A percentile compares a stretch with the other conserved stretches of the same genome.
Evolutionary conservation across 805 yeast genomes (phyloP).

Genomic region (Teunomyces tritomae): DNA sequence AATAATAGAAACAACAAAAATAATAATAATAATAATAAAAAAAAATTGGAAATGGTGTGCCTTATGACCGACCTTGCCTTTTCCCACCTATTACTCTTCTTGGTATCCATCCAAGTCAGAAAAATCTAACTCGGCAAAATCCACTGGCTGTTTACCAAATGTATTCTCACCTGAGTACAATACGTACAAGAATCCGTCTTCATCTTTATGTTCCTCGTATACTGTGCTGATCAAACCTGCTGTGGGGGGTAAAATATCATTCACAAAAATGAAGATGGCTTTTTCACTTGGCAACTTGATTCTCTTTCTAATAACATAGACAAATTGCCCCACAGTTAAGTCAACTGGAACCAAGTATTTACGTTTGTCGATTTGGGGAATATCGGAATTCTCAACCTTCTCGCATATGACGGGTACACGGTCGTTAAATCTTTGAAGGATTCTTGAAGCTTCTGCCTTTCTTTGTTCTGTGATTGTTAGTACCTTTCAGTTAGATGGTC

Average conservation of each 20-base stretch:
- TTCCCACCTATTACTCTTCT: neutral
- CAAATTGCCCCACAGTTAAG: slow-evolving; percentile 96
- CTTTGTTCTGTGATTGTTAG: slow-evolving; percentile 62
- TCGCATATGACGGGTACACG: slow-evolving; percentile 97
- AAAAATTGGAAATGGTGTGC: neutral
- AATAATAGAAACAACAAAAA: neutral
- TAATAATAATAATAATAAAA: no score
- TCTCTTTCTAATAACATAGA: slow-evolving; percentile 94
- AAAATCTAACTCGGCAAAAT: neutral
- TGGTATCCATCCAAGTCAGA: neutral
- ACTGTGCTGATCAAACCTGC: slow-evolving; percentile 95
- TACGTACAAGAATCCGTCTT: slow-evolving; percentile 95
- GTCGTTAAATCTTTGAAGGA: slow-evolving; percentile 82
- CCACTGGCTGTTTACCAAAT: slow-evolving; percentile 55
- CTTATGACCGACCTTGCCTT: neutral
- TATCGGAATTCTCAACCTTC: slow-evolving; percentile 93
- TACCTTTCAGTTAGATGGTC: neutral
- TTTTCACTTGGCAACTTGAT: slow-evolving; percentile 94
- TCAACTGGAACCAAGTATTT: slow-evolving; percentile 96
- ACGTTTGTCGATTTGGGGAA: slow-evolving; percentile 94
- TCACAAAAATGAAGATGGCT: slow-evolving; percentile 96
- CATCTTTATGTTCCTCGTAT: slow-evolving; percentile 95
- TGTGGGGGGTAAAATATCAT: slow-evolving; percentile 96
- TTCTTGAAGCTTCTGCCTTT: slow-evolving; percentile 90
- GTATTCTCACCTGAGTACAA: slow-evolving; percentile 97